Conservation (phyloP, 192 early-diverging fungal genomes). For the Pilaira anomala region DNA sequence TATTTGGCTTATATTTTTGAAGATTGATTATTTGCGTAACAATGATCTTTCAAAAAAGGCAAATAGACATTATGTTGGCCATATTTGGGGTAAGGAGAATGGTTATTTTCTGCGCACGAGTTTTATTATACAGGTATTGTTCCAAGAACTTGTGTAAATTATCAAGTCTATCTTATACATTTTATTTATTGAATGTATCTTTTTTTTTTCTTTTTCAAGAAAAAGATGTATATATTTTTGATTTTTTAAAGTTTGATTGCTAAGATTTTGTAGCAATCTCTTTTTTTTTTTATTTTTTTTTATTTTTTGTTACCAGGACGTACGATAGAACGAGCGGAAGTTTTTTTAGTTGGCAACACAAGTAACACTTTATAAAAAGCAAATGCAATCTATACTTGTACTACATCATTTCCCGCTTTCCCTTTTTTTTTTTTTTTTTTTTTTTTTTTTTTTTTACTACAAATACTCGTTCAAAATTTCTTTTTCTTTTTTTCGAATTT, state of each 20-base stretch:
- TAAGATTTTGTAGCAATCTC: neutral
- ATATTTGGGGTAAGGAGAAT: too few relatives aligned
- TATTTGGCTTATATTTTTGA: too few relatives aligned
- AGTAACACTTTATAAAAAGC: constrained; percentile 6
- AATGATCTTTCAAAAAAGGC: too few relatives aligned
- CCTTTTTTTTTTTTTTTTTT: neutral
- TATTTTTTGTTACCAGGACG: neutral
- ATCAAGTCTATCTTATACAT: too few relatives aligned
- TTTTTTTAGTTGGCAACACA: neutral
- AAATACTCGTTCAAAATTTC: neutral
- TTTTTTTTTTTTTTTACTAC: constrained; percentile 7
- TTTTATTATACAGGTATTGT: too few relatives aligned
- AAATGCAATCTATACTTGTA: constrained; percentile 24
- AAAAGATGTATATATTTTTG: constrained; percentile 4
- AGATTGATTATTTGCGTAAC: too few relatives aligned
- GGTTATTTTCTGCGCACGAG: too few relatives aligned
- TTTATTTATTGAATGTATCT: too few relatives aligned
- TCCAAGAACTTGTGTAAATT: too few relatives aligned
- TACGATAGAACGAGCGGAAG: constrained; percentile 1
- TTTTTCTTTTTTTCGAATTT: neutral
- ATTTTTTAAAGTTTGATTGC: constrained; percentile 3
- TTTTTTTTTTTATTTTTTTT: neutral
- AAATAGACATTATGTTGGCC: too few relatives aligned
- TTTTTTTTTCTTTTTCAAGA: constrained; percentile 4
- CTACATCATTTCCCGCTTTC: neutral